Evolutionary conservation across 352 stramenopile species (phyloP), one percentile per base, ranked within the genome.

Genomic region (Albugo laibachii): DNA sequence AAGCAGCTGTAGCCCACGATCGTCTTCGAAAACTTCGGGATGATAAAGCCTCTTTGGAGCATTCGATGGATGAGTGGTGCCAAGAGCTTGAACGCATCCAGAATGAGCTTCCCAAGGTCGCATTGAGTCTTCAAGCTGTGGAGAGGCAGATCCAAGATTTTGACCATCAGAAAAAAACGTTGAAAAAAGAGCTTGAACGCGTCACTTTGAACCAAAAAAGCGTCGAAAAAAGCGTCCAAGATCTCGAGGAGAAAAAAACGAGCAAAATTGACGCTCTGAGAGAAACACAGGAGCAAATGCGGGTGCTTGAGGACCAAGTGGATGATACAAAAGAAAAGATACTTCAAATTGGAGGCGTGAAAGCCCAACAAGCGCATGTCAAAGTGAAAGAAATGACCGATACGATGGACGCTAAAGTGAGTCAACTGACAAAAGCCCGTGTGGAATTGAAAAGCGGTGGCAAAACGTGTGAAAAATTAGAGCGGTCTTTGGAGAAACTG

Each of bases 311-410:
- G 43, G 55, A 50, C 0, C 63, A 85, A 43, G 79, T 98, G 8
- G 72, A 77, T 5, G 78, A 84, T 21, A 59, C 97, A 6, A 96
- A 98, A 62, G 84, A 96, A 34, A 69, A 80, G 27, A 98, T 98
- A 55, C 63, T 97, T 0, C 85, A 97, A 54, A 86, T 96, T 37
- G 93, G 93, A 43, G 92, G 93, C 21, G 69, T 72, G 21, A 93
- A 93, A 52, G 57, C 97, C 16, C 95, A 95, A 47, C 95, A 96
- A 51, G 85, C 96, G 56, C 78, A 96, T 50, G 83, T 92, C 42
- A 79, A 83, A 18, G 63, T 80, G 0, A 69, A 80, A 20, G 85
- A 83, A 48, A 79, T 88, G 36, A 70, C 66, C 0, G 82, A 82
- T 49, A 62, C 85, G 41, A 89, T 94, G 35, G 78, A 92, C 14